A percentile compares a stretch with the other conserved stretches of the same genome.
phyloP scores from a whole-genome alignment of 805 yeast genomes.

The Candida silvicultrix region DNA sequence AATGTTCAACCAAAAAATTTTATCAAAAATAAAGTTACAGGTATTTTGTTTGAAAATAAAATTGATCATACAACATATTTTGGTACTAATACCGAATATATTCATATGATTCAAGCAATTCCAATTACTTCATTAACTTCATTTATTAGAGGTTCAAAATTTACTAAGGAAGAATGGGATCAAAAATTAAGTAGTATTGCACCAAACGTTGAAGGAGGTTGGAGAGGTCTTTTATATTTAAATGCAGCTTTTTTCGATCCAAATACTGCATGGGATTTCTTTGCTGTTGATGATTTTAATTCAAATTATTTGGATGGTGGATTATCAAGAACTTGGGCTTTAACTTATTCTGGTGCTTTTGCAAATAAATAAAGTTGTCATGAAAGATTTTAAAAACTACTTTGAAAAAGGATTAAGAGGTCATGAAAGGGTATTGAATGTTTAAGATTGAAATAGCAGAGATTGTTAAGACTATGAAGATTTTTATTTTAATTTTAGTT shows the following conservation, averaged over 20 bases:
- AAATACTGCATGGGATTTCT: conserved; percentile 50
- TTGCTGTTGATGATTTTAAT: conserved; percentile 47
- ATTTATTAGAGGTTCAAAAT: conserved; percentile 45
- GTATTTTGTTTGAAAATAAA: conserved; percentile 69
- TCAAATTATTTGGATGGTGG: conserved; percentile 69
- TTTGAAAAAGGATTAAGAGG: too few relatives aligned
- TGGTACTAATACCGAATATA: conserved; percentile 65
- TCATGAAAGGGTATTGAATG: too few relatives aligned
- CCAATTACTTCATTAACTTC: conserved; percentile 68
- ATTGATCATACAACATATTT: conserved; percentile 70
- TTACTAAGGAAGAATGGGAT: conserved; percentile 62
- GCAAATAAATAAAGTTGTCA: conserved; percentile 1
- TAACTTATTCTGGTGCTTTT: conserved; percentile 58
- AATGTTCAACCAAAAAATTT: conserved; percentile 48
- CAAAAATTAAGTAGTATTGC: conserved; percentile 39
- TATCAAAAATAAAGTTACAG: conserved; percentile 61
- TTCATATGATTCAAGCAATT: conserved; percentile 74
- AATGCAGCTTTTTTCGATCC: conserved; percentile 77
- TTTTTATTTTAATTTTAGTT: too few relatives aligned
- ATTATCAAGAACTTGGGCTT: conserved; percentile 81
- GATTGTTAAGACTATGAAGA: background rate
- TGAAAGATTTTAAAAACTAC: background rate
- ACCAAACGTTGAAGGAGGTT: conserved; percentile 51
- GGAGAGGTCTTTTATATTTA: conserved; percentile 68
- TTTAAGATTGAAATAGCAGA: too few relatives aligned